Conservation (phyloP, 331 rosid species). For the Quercus phellos region DNA sequence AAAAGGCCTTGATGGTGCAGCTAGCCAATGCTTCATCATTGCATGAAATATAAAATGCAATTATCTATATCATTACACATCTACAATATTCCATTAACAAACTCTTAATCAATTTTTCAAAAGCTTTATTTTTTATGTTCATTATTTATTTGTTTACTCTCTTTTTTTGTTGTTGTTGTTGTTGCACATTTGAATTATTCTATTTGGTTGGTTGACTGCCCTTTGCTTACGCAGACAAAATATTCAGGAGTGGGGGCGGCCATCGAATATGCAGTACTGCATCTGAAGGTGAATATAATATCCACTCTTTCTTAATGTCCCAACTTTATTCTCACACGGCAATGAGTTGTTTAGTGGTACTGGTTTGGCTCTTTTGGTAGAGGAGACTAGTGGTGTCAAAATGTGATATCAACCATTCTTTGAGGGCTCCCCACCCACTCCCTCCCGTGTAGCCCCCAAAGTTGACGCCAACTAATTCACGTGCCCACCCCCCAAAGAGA, state of each 20-base stretch:
- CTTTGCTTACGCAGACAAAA: conserved; percentile 51
- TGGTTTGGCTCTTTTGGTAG: background rate
- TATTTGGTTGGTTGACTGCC: background rate
- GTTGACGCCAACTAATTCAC: background rate
- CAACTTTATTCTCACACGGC: conserved; percentile 5
- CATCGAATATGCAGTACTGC: conserved; percentile 86
- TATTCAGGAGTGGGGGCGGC: conserved; percentile 93
- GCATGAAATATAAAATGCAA: no score
- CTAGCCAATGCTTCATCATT: no score
- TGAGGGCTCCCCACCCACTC: background rate
- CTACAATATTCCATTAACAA: no score
- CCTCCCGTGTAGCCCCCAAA: background rate
- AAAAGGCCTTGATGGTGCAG: no score
- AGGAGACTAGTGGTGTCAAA: background rate
- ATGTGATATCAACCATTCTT: background rate
- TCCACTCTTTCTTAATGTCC: background rate
- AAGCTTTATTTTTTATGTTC: background rate
- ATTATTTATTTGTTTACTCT: no score
- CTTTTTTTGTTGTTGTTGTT: background rate
- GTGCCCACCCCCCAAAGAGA: background rate
- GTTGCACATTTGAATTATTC: background rate
- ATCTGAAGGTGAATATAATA: conserved; percentile 58
- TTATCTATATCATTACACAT: no score
- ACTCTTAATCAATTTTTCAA: background rate
- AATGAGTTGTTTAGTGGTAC: background rate